These are phyloP conservation scores for Saccharomyces hybrid DNA, from an alignment of 1,139 yeast species.

Conservation along the genomic window DNA sequence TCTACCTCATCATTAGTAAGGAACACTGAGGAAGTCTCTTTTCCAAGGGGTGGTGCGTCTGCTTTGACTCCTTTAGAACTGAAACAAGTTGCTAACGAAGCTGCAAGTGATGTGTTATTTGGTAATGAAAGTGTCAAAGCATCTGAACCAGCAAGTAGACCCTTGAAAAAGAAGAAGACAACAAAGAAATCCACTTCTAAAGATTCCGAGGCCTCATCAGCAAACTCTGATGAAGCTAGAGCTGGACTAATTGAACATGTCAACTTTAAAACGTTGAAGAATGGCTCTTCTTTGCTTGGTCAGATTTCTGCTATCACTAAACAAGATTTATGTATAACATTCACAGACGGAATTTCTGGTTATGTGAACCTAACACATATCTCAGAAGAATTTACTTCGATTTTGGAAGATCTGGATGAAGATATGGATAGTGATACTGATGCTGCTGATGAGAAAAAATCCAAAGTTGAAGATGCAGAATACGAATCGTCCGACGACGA, in stretches of 20 bases:
- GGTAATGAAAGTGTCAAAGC: slow-evolving; percentile 35
- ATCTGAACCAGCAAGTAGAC: slow-evolving; percentile 36
- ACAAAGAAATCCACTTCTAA: slow-evolving; percentile 5
- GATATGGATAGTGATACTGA: slow-evolving; percentile 34
- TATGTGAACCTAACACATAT: slow-evolving; percentile 70
- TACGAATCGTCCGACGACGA: slow-evolving; percentile 32
- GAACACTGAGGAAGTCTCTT: slow-evolving; percentile 51
- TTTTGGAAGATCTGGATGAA: slow-evolving; percentile 49
- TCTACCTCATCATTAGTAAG: slow-evolving; percentile 29
- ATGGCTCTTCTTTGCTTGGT: slow-evolving; percentile 73
- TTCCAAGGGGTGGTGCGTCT: slow-evolving; percentile 94
- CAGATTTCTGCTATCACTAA: slow-evolving; percentile 57
- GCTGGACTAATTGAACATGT: slow-evolving; percentile 51
- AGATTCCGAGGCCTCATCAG: slow-evolving; percentile 22
- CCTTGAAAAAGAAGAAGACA: slow-evolving; percentile 31
- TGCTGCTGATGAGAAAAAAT: neutral
- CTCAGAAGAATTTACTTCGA: slow-evolving; percentile 52
- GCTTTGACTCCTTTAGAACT: slow-evolving; percentile 84
- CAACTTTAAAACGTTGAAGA: slow-evolving; percentile 50
- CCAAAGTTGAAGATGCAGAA: slow-evolving; percentile 32
- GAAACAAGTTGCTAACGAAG: slow-evolving; percentile 89
- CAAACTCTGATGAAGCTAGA: slow-evolving; percentile 19
- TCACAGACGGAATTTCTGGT: slow-evolving; percentile 82
- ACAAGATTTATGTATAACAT: slow-evolving; percentile 57
- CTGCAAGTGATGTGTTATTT: slow-evolving; percentile 76